Base-by-base conservation (phyloP, 23 red algal genomes). In the Agarophyton chilense region DNA sequence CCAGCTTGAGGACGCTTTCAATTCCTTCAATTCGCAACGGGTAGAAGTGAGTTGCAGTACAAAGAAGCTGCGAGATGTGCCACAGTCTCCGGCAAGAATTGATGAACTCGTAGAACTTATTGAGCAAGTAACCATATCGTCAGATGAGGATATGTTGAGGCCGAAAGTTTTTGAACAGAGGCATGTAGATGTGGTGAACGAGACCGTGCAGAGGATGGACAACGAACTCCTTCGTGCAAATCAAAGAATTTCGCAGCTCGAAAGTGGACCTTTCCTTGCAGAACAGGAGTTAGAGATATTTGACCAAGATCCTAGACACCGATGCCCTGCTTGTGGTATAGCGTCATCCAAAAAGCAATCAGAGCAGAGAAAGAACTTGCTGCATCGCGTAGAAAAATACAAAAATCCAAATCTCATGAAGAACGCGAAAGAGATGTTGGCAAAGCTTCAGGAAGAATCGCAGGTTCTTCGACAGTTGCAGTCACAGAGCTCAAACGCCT, bases 251-350 rank as follows among this genome's bases (percentile, higher is more conserved):
- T 77, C 85, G 11, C 85, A 89, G 49, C 53, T 89, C 17, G 85
- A 89, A 78, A 89, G 52, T 51, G 85, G 85, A 65, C 45, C 53
- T 41, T 61, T 89, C 26, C 56, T 89, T 29, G 85, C 85, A 1
- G 67, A 89, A 28, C 47, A 64, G 14, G 85, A 89, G 24, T 63
- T 89, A 26, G 71, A 89, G 44, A 46, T 54, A 2, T 89, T 89
- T 65, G 85, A 89, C 19, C 28, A 74, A 36, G 85, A 89, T 35
- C 84, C 85, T 19, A 77, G 61, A 36, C 85, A 89, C 33, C 41
- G 71, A 18, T 89, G 85, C 58, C 85, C 85, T 16, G 85, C 85
- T 28, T 89, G 85, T 21, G 85, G 85, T 18, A 41, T 89, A 54
- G 32, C 52, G 21, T 89, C 85, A 60, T 78, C 85, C 3, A 89